Evolutionary conservation across 139 green algal species (phyloP).

Genomic region (Auxenochlorella pyrenoidosa): DNA sequence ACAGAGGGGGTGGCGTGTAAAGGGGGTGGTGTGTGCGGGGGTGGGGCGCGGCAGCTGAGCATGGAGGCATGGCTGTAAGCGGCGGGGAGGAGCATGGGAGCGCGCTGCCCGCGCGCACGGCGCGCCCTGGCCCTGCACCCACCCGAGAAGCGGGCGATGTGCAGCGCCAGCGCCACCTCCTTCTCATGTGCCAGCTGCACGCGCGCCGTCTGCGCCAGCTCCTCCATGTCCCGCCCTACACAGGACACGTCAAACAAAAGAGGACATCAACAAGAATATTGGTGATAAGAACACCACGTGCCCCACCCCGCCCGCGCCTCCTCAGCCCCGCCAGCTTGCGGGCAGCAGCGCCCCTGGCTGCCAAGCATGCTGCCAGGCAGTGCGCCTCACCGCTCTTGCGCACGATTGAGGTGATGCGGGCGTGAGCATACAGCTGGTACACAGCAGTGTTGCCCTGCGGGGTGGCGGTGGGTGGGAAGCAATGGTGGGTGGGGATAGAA

Average conservation of each 20-base stretch:
- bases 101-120: no score
- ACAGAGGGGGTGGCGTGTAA: neutral
- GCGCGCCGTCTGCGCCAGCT: conserved; percentile 47
- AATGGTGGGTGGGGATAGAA: neutral
- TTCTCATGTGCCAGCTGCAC: conserved; percentile 58
- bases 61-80: neutral
- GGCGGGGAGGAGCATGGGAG: no score
- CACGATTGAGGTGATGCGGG: conserved; percentile 87
- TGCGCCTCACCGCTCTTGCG: conserved; percentile 73
- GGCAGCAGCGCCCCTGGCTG: no score
- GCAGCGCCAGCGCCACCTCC: conserved; percentile 70
- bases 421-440: conserved; percentile 98
- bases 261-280: no score
- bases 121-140: neutral
- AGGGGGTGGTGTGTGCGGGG: neutral
- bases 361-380: no score
- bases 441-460: conserved; percentile 95
- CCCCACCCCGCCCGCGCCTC: no score
- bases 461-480: neutral
- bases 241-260: no score
- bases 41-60: neutral
- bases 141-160: conserved; percentile 66
- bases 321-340: no score
- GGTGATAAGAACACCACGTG: no score
- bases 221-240: conserved; percentile 62